phyloP scores from a whole-genome alignment of 148 eudicot species.

The Fagopyrum homotropicum region DNA sequence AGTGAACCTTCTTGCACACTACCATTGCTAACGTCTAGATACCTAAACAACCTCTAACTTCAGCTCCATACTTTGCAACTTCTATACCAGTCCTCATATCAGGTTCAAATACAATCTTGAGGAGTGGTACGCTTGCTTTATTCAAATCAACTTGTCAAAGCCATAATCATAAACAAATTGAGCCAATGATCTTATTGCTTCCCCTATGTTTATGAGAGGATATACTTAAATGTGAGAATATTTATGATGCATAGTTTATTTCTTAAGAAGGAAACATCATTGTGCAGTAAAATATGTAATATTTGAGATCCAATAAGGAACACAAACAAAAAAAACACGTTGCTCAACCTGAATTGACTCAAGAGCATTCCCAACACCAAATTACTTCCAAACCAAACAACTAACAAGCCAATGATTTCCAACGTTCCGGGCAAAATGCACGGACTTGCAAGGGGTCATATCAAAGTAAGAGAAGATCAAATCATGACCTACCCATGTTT shows the following conservation, averaged over 20 bases:
- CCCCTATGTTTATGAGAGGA: too few species aligned
- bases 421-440: conserved; percentile 13
- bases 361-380: neutral
- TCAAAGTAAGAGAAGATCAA: conserved; percentile 1
- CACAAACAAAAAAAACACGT: neutral
- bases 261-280: too few species aligned
- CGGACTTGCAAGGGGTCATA: neutral
- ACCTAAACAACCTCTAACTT: conserved; percentile 88
- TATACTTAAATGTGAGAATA: too few species aligned
- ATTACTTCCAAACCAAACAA: conserved; percentile 6
- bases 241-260: too few species aligned
- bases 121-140: conserved; percentile 95
- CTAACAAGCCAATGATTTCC: conserved; percentile 1
- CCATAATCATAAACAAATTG: neutral
- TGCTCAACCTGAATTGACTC: conserved; percentile 1
- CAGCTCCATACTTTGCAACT: conserved; percentile 98
- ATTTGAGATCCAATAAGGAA: neutral
- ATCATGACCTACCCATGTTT: conserved; percentile 11
- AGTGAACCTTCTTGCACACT: conserved; percentile 99
- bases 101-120: conserved; percentile 98
- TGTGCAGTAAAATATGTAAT: too few species aligned
- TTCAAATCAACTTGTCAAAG: conserved; percentile 80
- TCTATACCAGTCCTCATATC: conserved; percentile 95
- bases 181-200: neutral
- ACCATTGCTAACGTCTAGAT: conserved; percentile 90